Evolutionary conservation across 1,139 yeast species (phyloP).

Genomic region (Nakaseomyces uthaithaninus): DNA sequence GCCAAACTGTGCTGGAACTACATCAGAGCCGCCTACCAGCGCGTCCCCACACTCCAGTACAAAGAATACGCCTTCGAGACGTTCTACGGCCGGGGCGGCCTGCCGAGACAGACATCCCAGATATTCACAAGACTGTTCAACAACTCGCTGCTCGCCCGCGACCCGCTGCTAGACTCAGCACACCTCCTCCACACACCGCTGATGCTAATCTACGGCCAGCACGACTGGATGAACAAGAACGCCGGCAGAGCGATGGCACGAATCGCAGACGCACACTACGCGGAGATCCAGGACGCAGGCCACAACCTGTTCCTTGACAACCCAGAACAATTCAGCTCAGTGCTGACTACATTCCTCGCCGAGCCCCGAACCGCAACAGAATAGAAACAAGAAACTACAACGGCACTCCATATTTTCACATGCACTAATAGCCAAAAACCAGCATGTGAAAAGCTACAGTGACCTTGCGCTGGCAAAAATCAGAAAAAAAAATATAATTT

Average conservation of each 20-base stretch:
- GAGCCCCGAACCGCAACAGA: too few relatives aligned
- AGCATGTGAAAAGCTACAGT: too few relatives aligned
- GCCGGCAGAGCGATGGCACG: constrained; percentile 50
- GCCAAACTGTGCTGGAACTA: constrained; percentile 44
- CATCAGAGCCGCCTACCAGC: constrained; percentile 52
- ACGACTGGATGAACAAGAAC: constrained; percentile 71
- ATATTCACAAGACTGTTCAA: constrained; percentile 45
- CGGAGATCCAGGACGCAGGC: constrained; percentile 46
- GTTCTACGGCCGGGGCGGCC: constrained; percentile 12
- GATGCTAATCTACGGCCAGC: constrained; percentile 62
- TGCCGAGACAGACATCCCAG: constrained; percentile 31
- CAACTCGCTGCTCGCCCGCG: constrained; percentile 44
- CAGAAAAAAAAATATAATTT: too few relatives aligned
- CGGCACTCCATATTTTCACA: too few relatives aligned
- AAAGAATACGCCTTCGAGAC: constrained; percentile 22
- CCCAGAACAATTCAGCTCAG: constrained; percentile 46
- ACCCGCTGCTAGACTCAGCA: constrained; percentile 60
- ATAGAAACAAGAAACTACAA: too few relatives aligned
- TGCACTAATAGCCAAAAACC: too few relatives aligned
- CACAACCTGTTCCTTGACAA: constrained; percentile 73
- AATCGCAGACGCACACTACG: constrained; percentile 35
- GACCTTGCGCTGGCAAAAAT: too few relatives aligned
- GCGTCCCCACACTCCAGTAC: constrained; percentile 33
- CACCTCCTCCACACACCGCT: constrained; percentile 36
- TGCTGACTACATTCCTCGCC: constrained; percentile 1